Conservation (phyloP, 139 green algal species). For the Nannochloris sp. region DNA sequence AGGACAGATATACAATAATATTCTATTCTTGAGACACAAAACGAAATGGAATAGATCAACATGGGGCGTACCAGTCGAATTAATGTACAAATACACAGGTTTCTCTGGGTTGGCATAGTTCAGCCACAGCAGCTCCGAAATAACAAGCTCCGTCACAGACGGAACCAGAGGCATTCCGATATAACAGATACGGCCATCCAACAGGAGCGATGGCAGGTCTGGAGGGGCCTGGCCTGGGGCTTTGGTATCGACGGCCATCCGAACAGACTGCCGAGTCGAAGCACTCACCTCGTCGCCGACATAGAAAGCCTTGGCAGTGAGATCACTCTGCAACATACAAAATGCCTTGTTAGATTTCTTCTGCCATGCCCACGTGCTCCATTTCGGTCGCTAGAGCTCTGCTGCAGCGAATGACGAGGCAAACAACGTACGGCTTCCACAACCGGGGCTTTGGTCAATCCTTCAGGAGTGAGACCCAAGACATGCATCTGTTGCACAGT, state of each 20-base stretch:
- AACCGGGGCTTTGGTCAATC: slow-evolving; percentile 6
- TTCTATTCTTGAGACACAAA: background rate
- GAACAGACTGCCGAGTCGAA: slow-evolving; percentile 13
- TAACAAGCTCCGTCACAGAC: slow-evolving; percentile 79
- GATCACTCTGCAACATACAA: slow-evolving; percentile 14
- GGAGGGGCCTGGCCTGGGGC: slow-evolving; percentile 50
- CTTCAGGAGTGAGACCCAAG: slow-evolving; percentile 32
- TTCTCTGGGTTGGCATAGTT: slow-evolving; percentile 64
- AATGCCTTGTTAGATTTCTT: background rate
- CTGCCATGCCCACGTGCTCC: background rate
- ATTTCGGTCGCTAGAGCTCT: background rate
- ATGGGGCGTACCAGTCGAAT: slow-evolving; percentile 51
- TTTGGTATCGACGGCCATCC: slow-evolving; percentile 33
- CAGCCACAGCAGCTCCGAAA: slow-evolving; percentile 80
- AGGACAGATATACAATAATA: background rate
- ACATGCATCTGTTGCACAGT: slow-evolving; percentile 39
- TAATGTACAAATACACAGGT: slow-evolving; percentile 83
- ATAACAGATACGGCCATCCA: slow-evolving; percentile 79
- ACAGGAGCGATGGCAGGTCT: slow-evolving; percentile 76
- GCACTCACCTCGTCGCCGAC: slow-evolving; percentile 29
- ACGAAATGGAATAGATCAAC: slow-evolving; percentile 8
- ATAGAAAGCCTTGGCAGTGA: slow-evolving; percentile 41
- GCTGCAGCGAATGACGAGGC: background rate
- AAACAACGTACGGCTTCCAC: slow-evolving; percentile 28
- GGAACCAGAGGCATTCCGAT: slow-evolving; percentile 85